Evolutionary conservation across 2,329 filamentous ascomycete genomes (phyloP).

Genomic region (Juglanconis oblonga): DNA sequence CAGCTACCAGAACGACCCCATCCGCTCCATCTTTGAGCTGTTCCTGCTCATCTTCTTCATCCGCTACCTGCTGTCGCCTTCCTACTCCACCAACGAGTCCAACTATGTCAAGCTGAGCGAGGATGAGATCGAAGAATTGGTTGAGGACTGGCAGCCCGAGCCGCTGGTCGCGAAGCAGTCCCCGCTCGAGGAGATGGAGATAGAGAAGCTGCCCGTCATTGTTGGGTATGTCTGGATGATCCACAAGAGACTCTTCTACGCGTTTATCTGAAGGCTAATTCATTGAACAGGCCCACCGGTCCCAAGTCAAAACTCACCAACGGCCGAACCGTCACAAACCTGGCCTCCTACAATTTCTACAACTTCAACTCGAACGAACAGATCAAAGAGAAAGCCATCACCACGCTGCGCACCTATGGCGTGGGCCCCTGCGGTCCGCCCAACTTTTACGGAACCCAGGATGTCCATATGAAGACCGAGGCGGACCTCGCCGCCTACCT

Average conservation of each 20-base stretch:
- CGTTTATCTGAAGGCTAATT: not conserved
- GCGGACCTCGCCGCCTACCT: constrained; percentile 88
- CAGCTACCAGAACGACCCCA: constrained; percentile 95
- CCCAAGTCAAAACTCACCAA: constrained; percentile 86
- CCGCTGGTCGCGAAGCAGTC: constrained; percentile 77
- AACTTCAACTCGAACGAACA: constrained; percentile 92
- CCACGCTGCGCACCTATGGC: constrained; percentile 90
- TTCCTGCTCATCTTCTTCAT: constrained; percentile 94
- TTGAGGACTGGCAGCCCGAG: constrained; percentile 95
- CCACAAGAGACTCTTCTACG: too few relatives aligned
- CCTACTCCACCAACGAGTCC: constrained; percentile 87
- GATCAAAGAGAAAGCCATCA: constrained; percentile 92
- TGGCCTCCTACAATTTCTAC: constrained; percentile 96
- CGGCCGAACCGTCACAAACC: constrained; percentile 87
- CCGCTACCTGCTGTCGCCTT: constrained; percentile 85
- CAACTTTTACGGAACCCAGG: constrained; percentile 97
- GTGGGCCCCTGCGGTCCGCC: constrained; percentile 96
- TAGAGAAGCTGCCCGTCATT: constrained; percentile 82
- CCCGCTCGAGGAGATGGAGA: constrained; percentile 73
- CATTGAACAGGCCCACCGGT: constrained; percentile 66
- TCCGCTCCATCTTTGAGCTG: constrained; percentile 89
- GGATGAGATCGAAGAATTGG: constrained; percentile 94
- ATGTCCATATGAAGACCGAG: constrained; percentile 97
- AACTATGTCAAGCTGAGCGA: constrained; percentile 87
- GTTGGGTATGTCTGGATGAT: constrained; percentile 62